Conservation (phyloP, 371 early-diverging fungal species). For the Zopfochytrium polystomum region DNA sequence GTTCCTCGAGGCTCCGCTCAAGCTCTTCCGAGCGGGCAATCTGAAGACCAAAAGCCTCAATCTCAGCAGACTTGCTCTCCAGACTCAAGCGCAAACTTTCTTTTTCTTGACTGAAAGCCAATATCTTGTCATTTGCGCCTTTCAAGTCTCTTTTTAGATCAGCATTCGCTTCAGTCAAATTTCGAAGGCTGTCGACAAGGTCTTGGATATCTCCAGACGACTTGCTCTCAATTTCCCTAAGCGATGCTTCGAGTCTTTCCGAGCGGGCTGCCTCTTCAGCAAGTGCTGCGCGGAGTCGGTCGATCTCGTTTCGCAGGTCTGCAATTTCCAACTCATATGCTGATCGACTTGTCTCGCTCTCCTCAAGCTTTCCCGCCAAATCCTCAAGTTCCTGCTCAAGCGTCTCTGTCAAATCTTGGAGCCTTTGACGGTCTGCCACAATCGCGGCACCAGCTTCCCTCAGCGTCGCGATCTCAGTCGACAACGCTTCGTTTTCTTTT, state of each 20-base stretch:
- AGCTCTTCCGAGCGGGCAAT: conserved; percentile 1
- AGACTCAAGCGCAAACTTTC: too few relatives aligned
- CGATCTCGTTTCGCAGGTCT: not conserved
- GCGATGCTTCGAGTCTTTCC: conserved; percentile 6
- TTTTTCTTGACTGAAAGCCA: too few relatives aligned
- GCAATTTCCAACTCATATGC: too few relatives aligned
- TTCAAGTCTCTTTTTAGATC: conserved; percentile 17
- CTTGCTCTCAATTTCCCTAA: conserved; percentile 14
- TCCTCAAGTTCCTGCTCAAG: conserved; percentile 20
- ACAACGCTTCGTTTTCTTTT: conserved; percentile 17
- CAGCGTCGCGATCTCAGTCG: conserved; percentile 11
- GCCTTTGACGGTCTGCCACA: conserved; percentile 14
- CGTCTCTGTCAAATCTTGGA: conserved; percentile 22
- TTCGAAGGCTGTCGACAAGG: conserved; percentile 35
- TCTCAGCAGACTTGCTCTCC: conserved; percentile 3
- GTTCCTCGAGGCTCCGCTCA: not conserved
- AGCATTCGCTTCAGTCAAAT: conserved; percentile 30
- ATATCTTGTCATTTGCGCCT: too few relatives aligned
- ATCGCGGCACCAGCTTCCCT: conserved; percentile 21
- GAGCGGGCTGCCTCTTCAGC: conserved; percentile 7
- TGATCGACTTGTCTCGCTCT: not conserved
- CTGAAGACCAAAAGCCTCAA: conserved; percentile 7
- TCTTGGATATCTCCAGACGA: conserved; percentile 22
- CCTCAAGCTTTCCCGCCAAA: conserved; percentile 10
- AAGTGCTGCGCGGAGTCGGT: not conserved